Percentiles rank a stretch among this genome's conserved stretches.
phyloP scores from a whole-genome alignment of 1,139 yeast species.

The Yamadazyma triangularis region DNA sequence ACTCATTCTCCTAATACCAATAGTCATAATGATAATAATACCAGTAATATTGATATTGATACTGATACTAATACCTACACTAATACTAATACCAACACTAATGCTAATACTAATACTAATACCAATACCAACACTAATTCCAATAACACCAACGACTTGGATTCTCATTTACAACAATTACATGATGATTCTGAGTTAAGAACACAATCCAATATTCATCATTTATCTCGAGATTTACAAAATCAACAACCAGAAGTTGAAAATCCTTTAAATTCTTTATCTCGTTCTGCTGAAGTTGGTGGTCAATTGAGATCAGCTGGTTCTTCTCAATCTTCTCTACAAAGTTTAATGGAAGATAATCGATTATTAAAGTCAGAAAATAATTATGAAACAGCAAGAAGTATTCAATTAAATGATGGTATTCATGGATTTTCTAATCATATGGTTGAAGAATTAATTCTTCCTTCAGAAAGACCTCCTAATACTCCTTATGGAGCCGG shows the following conservation, averaged over 20 bases:
- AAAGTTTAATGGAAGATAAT: conserved; percentile 35
- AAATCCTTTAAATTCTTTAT: conserved; percentile 33
- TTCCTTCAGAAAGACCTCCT: conserved; percentile 9
- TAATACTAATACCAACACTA: too few species aligned
- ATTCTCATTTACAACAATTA: conserved; percentile 32
- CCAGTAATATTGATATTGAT: too few species aligned
- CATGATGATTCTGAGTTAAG: conserved; percentile 23
- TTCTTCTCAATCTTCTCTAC: conserved; percentile 43
- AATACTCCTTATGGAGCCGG: too few species aligned
- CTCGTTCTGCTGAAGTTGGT: conserved; percentile 22
- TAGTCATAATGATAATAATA: too few species aligned
- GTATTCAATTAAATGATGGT: conserved; percentile 40
- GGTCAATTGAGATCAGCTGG: conserved; percentile 29
- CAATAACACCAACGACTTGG: conserved; percentile 23
- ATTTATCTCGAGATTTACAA: conserved; percentile 31
- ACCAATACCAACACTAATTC: too few species aligned
- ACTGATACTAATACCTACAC: too few species aligned
- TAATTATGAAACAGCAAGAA: conserved; percentile 20
- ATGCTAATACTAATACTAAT: too few species aligned
- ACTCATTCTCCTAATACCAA: conserved; percentile 4
- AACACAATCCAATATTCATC: conserved; percentile 32
- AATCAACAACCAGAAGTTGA: conserved; percentile 21
- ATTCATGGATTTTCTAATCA: conserved; percentile 42
- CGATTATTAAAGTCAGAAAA: conserved; percentile 25
- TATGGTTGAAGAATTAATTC: conserved; percentile 32